phyloP scores from a whole-genome alignment of 768 basidiomycete genomes.

The Ephemerocybe angulata region DNA sequence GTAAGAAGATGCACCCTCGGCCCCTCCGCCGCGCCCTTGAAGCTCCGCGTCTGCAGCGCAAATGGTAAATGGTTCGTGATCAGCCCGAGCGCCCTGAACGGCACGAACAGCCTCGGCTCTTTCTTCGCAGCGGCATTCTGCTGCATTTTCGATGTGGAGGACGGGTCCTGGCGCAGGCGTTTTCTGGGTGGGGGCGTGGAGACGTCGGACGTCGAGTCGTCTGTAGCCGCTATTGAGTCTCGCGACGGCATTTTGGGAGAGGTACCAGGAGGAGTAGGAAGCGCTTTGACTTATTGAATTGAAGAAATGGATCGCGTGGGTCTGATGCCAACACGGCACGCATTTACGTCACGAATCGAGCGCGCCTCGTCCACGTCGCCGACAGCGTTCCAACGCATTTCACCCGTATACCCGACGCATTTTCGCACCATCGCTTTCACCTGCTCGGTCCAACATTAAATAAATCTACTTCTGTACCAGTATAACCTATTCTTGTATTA shows the following conservation, averaged over 20 bases:
- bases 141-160: constrained; percentile 14
- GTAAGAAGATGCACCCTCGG: constrained; percentile 83
- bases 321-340: neutral
- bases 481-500: too few relatives aligned
- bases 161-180: constrained; percentile 43
- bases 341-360: neutral
- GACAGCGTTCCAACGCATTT: too few relatives aligned
- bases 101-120: constrained; percentile 70
- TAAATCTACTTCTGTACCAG: too few relatives aligned
- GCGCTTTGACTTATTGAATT: neutral
- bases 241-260: neutral
- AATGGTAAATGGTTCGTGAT: constrained; percentile 91
- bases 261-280: neutral
- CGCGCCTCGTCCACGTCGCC: too few relatives aligned
- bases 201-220: constrained; percentile 13
- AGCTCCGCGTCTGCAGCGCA: constrained; percentile 76
- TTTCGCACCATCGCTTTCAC: too few relatives aligned
- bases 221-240: neutral
- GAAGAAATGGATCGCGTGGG: constrained; percentile 1
- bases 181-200: constrained; percentile 47
- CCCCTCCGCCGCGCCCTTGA: constrained; percentile 81
- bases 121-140: constrained; percentile 21
- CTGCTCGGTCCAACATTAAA: too few relatives aligned
- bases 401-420: too few relatives aligned
- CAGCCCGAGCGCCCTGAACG: constrained; percentile 93